A percentile compares a stretch with the other conserved stretches of the same genome.
phyloP scores from a whole-genome alignment of 78 protist species.

The slime mould (Dictyostelium discoideum) region dicty_2.7 NC_007090.3:2276501-2277000 shows the following conservation, averaged over 20 bases:
- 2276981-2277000: background rate
- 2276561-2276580: background rate
- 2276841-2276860: background rate
- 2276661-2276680: background rate
- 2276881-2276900: background rate
- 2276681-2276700: background rate
- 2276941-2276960: background rate
- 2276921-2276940: background rate
- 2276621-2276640: slow-evolving; percentile 2
- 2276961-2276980: slow-evolving; percentile 18
- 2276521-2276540: background rate
- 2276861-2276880: background rate
- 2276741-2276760: background rate
- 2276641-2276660: background rate
- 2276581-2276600: background rate
- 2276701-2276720: background rate
- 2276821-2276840: background rate
- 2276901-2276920: background rate
- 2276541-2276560: background rate
- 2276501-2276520: background rate
- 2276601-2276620: background rate
- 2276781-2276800: background rate
- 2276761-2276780: background rate
- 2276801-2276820: background rate
- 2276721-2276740: background rate